A percentile compares a stretch with the other conserved stretches of the same genome.
Evolutionary conservation across 1,284 basidiomycete species (phyloP).

Genomic region (Ustilago bromivora): DNA sequence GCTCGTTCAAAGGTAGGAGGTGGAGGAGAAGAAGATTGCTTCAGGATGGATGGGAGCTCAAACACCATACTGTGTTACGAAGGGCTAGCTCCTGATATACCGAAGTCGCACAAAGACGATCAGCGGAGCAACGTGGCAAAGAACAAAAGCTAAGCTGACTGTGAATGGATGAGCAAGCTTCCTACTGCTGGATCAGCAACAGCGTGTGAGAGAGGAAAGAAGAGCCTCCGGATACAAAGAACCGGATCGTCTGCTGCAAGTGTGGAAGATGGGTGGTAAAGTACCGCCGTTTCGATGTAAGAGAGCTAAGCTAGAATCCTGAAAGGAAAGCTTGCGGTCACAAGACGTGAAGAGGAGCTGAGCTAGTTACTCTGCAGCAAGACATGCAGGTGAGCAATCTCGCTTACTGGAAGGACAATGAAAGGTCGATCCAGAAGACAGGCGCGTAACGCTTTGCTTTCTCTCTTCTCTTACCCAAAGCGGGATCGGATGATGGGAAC

Average conservation of each 20-base stretch:
- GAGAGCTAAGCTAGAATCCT: constrained; percentile 6
- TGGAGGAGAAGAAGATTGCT: constrained; percentile 16
- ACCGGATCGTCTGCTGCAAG: neutral
- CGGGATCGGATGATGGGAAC: neutral
- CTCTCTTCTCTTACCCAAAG: constrained; percentile 3
- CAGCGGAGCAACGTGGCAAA: constrained; percentile 13
- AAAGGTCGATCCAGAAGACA: constrained; percentile 7
- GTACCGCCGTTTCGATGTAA: constrained; percentile 1
- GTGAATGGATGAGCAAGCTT: neutral
- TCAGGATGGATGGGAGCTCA: constrained; percentile 17
- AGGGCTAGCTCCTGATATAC: neutral
- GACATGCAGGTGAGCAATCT: constrained; percentile 13
- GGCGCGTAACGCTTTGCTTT: constrained; percentile 5
- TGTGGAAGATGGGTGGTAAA: constrained; percentile 1
- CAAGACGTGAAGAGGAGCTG: constrained; percentile 1
- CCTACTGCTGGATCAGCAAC: neutral
- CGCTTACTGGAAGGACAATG: constrained; percentile 1
- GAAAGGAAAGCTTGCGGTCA: constrained; percentile 4
- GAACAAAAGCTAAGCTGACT: neutral
- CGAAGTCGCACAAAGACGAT: neutral
- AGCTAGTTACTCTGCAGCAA: neutral
- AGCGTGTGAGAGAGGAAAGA: neutral
- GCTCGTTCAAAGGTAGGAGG: constrained; percentile 44
- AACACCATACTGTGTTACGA: constrained; percentile 24
- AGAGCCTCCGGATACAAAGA: neutral